phyloP scores from a whole-genome alignment of 1,284 basidiomycete species.

The Naganishia sp. region DNA sequence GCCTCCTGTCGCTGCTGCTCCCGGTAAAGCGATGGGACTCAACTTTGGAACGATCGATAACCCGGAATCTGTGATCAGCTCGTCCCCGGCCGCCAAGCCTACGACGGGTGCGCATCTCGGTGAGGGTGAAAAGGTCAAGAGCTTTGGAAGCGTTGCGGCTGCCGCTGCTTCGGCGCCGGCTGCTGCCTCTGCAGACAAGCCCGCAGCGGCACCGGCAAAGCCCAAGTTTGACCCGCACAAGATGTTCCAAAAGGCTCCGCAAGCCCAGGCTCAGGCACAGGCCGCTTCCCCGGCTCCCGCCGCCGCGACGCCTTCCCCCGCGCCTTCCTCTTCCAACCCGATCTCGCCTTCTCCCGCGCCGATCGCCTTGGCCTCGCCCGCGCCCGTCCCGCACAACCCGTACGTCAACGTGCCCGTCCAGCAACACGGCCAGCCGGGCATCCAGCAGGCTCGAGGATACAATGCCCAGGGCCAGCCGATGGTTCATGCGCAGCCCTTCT shows the following conservation, averaged over 20 bases:
- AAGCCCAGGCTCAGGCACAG: conserved; percentile 20
- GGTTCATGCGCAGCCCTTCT: conserved; percentile 11
- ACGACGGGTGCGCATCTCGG: conserved; percentile 51
- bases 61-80: conserved; percentile 51
- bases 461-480: conserved; percentile 34
- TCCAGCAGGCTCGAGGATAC: conserved; percentile 34
- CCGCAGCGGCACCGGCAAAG: conserved; percentile 47
- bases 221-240: conserved; percentile 65
- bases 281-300: conserved; percentile 33
- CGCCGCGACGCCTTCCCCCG: conserved; percentile 33
- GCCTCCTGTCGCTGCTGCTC: not conserved
- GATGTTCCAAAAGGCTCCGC: conserved; percentile 61
- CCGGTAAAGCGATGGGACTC: conserved; percentile 57
- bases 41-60: conserved; percentile 78
- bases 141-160: conserved; percentile 73
- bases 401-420: conserved; percentile 29
- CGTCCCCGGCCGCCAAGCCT: conserved; percentile 54
- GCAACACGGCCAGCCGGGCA: conserved; percentile 31
- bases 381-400: conserved; percentile 32
- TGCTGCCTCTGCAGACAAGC: conserved; percentile 32
- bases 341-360: conserved; percentile 37
- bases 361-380: conserved; percentile 30
- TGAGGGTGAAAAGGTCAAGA: conserved; percentile 60
- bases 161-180: conserved; percentile 49
- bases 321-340: conserved; percentile 35